These are phyloP conservation scores for Lactifluus subvellereus DNA, from an alignment of 768 basidiomycete genomes.

Conservation along the genomic window DNA sequence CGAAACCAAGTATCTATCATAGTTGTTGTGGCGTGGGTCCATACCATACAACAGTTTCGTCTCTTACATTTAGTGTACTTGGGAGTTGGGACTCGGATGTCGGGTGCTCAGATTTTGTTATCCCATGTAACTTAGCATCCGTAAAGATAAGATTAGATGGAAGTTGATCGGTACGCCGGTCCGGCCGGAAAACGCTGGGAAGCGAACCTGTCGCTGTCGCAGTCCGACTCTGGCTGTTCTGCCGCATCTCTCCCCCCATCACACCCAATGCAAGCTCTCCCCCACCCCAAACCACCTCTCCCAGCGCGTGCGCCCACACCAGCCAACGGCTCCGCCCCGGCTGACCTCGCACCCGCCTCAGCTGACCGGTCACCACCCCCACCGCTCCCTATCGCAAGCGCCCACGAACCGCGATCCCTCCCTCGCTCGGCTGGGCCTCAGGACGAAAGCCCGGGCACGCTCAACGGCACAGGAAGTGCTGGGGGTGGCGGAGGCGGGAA, in stretches of 20 bases:
- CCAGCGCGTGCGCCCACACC: conserved; percentile 6
- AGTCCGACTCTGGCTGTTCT: background rate
- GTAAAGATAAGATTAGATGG: conserved; percentile 4
- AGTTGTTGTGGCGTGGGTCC: no score
- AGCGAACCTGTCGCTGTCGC: conserved; percentile 2
- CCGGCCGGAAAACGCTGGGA: background rate
- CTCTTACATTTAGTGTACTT: no score
- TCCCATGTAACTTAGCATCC: background rate
- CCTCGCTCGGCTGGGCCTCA: conserved; percentile 2
- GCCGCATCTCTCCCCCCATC: conserved; percentile 8
- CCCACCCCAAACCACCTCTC: conserved; percentile 16
- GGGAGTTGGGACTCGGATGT: no score
- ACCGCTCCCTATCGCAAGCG: conserved; percentile 8
- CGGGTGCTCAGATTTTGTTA: background rate
- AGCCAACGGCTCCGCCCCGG: background rate
- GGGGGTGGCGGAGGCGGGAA: background rate
- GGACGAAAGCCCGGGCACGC: background rate
- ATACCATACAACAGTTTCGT: no score
- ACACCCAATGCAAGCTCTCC: conserved; percentile 17
- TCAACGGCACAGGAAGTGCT: background rate
- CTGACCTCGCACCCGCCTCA: conserved; percentile 7
- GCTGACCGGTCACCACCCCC: conserved; percentile 13
- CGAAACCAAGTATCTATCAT: no score
- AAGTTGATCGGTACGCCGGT: background rate
- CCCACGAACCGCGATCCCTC: conserved; percentile 9